Evolutionary conservation across 2,329 filamentous ascomycete species (phyloP).

Genomic region (Penicillium sp.): DNA sequence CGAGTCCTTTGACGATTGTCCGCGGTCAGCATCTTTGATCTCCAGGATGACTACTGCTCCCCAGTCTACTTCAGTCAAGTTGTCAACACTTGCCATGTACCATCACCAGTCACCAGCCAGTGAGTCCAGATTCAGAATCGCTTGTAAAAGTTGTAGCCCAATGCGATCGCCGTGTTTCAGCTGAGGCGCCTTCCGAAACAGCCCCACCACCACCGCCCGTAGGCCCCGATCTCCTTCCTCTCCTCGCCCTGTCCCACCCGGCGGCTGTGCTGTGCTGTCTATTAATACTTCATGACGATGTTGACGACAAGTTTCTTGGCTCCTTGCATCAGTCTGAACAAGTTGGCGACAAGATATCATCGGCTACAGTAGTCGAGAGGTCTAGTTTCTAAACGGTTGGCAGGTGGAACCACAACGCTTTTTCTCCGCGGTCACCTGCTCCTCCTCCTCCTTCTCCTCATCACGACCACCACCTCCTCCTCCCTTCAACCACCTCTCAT

Average conservation of each 20-base stretch:
- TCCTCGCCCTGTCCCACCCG: constrained; percentile 15
- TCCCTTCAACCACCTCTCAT: not conserved
- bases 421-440: constrained; percentile 21
- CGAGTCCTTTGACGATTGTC: not conserved
- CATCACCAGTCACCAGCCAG: not conserved
- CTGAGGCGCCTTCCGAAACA: constrained; percentile 31
- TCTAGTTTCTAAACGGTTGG: constrained; percentile 1
- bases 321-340: not conserved
- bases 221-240: constrained; percentile 24
- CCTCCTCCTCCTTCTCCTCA: constrained; percentile 4
- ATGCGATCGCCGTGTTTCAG: constrained; percentile 22
- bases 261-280: constrained; percentile 24
- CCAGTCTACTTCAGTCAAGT: not conserved
- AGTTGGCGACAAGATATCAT: not conserved
- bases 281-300: constrained; percentile 24
- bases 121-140: not conserved
- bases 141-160: not conserved
- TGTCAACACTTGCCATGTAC: not conserved
- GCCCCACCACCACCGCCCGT: constrained; percentile 20
- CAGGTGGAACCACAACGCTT: constrained; percentile 15
- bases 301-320: not conserved
- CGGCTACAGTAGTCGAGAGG: not conserved
- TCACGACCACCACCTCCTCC: constrained; percentile 1
- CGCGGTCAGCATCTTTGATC: not conserved
- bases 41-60: not conserved